Percentiles rank a stretch among this genome's conserved stretches.
Evolutionary conservation across 768 basidiomycete genomes (phyloP).

Genomic region (Piloderma croceum): DNA sequence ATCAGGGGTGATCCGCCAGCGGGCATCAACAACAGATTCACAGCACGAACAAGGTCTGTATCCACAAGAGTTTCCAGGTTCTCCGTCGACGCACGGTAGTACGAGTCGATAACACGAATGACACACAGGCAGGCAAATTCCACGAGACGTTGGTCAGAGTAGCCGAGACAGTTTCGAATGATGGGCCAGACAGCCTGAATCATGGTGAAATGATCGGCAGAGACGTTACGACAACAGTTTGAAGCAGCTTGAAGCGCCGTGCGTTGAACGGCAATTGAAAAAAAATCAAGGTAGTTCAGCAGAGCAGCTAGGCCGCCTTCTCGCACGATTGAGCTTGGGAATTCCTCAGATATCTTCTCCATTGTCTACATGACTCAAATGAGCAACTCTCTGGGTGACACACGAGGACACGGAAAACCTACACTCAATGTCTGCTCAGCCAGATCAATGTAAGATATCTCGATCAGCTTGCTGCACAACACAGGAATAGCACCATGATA

Average conservation of each 20-base stretch:
- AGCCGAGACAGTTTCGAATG: constrained; percentile 85
- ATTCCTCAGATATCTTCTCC: constrained; percentile 98
- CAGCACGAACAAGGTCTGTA: constrained; percentile 68
- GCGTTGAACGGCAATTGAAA: constrained; percentile 94
- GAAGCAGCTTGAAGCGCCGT: constrained; percentile 95
- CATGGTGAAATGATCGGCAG: constrained; percentile 83
- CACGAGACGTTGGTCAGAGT: constrained; percentile 94
- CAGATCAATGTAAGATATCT: constrained; percentile 96
- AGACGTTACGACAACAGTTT: constrained; percentile 92
- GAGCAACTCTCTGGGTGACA: constrained; percentile 9
- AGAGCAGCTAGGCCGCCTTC: constrained; percentile 92
- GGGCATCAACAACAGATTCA: constrained; percentile 81
- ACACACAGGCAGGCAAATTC: constrained; percentile 94
- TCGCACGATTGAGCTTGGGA: constrained; percentile 90
- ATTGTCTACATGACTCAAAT: constrained; percentile 58
- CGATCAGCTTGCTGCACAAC: constrained; percentile 92
- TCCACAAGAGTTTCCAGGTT: constrained; percentile 86
- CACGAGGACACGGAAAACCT: constrained; percentile 33
- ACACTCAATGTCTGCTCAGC: constrained; percentile 98
- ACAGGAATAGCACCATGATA: constrained; percentile 98
- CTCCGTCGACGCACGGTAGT: constrained; percentile 77
- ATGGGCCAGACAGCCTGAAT: constrained; percentile 88
- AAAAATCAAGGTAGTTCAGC: constrained; percentile 96
- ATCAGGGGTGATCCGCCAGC: constrained; percentile 84
- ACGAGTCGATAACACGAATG: constrained; percentile 90